A percentile compares a stretch with the other conserved stretches of the same genome.
Conservation (phyloP, 2,329 filamentous ascomycete species). For the Fonsecaea multimorphosa region DNA sequence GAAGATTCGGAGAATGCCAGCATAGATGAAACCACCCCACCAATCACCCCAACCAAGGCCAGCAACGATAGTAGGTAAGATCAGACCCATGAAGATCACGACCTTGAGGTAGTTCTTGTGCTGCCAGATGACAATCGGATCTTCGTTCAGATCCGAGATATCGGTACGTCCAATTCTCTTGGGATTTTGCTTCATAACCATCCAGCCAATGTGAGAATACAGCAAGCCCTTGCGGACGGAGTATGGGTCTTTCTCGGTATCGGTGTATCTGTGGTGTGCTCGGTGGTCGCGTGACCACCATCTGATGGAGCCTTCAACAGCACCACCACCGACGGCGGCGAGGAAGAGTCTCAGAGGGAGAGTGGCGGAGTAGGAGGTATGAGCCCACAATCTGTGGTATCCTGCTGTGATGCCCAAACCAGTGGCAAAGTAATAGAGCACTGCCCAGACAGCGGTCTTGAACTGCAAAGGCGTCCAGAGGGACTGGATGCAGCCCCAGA, state of each 20-base stretch:
- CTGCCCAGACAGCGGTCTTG: slow-evolving; percentile 74
- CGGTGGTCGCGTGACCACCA: slow-evolving; percentile 91
- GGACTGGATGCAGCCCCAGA: slow-evolving; percentile 73
- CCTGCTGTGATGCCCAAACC: slow-evolving; percentile 80
- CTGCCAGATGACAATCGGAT: slow-evolving; percentile 84
- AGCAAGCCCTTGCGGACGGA: slow-evolving; percentile 86
- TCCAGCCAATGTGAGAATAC: slow-evolving; percentile 87
- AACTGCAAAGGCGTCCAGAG: slow-evolving; percentile 77
- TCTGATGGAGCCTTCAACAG: slow-evolving; percentile 82
- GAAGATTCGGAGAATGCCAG: slow-evolving; percentile 83
- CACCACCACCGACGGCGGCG: slow-evolving; percentile 79
- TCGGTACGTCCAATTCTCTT: slow-evolving; percentile 87
- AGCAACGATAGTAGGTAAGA: slow-evolving; percentile 76
- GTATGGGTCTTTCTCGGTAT: slow-evolving; percentile 91
- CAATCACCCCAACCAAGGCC: slow-evolving; percentile 83
- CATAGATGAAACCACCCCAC: slow-evolving; percentile 82
- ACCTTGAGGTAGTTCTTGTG: slow-evolving; percentile 85
- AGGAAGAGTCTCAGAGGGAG: slow-evolving; percentile 81
- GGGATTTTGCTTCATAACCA: slow-evolving; percentile 92
- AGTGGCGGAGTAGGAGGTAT: slow-evolving; percentile 79
- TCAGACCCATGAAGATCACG: slow-evolving; percentile 75
- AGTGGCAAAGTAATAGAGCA: slow-evolving; percentile 83
- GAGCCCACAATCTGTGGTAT: slow-evolving; percentile 85
- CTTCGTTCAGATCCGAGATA: slow-evolving; percentile 86
- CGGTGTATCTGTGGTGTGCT: slow-evolving; percentile 88